Base-by-base conservation (phyloP, 805 yeast genomes). In the Candida broadrunensis region DNA sequence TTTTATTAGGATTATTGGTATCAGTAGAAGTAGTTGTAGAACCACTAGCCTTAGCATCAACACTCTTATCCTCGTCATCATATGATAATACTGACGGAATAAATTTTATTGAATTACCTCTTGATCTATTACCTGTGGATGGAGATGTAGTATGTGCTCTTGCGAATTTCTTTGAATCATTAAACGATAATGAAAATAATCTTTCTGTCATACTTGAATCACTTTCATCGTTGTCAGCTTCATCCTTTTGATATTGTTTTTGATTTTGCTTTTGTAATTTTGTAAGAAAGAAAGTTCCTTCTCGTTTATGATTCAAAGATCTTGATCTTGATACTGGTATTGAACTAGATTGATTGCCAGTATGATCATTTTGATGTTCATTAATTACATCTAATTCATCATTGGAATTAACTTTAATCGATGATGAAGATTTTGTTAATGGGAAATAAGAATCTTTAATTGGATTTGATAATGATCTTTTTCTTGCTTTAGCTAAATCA, bases 381-480 rank as follows among this genome's bases (percentile, higher is more conserved):
- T 52, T 45, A 13, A 58, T 59, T 3, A 47, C 48, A 27, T 50
- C 51, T 35, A 58, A 45, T 33, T 55, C 61, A 12, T 49, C 49
- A 9, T 19, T 20, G 16, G 30, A 34, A 6, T 20, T 33, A 5
- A 29, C 12, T 6, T 15, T 17, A 20, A 23, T 17, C 16, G 44
- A 41, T 17, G 37, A 45, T n/a, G 42, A 29, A n/a, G 44, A 37
- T 25, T 26, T 35, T 14, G 35, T 33, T 17, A 42, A 41, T 14
- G 66, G 62, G 44, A 62, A 61, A 42, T 60, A 61, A 4, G 62
- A 55, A 37, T 60, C 64, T 31, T 53, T 54, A 4, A 54, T 18
- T 2, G 64, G 62, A 38, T 60, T 61, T 2, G 65, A 59, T 5
- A 38, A 39, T 4, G 65, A 53, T 35, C 61, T 42, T 21, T 48